These are phyloP conservation scores for Mycena maculata DNA, from an alignment of 768 basidiomycete species.

Conservation along the genomic window DNA sequence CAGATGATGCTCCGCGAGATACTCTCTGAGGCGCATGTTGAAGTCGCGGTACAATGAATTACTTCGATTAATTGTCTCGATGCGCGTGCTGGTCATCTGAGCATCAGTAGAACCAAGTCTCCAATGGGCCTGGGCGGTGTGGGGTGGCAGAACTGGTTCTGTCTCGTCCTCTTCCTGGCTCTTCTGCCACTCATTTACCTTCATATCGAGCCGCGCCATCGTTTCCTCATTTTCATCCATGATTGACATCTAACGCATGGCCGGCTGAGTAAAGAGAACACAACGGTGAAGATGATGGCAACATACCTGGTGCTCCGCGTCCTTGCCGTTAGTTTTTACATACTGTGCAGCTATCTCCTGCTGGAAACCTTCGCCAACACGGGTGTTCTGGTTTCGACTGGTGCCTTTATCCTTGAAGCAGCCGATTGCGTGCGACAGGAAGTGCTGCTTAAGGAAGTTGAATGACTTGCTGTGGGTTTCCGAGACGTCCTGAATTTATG, in stretches of 20 bases:
- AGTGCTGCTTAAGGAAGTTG: conserved; percentile 23
- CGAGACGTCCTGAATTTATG: not conserved
- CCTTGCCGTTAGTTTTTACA: conserved; percentile 16
- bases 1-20: conserved; percentile 9
- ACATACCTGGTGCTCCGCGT: conserved; percentile 25
- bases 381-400: conserved; percentile 24
- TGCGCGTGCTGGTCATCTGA: not conserved
- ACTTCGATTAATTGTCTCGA: not conserved
- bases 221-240: conserved; percentile 28
- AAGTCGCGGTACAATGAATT: conserved; percentile 18
- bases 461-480: conserved; percentile 8
- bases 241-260: conserved; percentile 13
- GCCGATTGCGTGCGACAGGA: conserved; percentile 8
- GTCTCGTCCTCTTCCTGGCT: conserved; percentile 4
- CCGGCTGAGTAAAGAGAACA: not conserved
- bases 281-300: not conserved
- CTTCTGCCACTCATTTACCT: conserved; percentile 11
- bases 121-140: conserved; percentile 1
- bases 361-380: conserved; percentile 29
- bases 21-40: conserved; percentile 20
- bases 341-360: conserved; percentile 19
- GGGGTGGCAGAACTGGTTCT: not conserved
- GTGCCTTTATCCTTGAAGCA: conserved; percentile 15
- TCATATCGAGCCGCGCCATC: conserved; percentile 23
- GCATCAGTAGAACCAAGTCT: conserved; percentile 16